These are phyloP conservation scores for Phoma sp. DNA, from an alignment of 2,329 filamentous ascomycete species.

Conservation along the genomic window DNA sequence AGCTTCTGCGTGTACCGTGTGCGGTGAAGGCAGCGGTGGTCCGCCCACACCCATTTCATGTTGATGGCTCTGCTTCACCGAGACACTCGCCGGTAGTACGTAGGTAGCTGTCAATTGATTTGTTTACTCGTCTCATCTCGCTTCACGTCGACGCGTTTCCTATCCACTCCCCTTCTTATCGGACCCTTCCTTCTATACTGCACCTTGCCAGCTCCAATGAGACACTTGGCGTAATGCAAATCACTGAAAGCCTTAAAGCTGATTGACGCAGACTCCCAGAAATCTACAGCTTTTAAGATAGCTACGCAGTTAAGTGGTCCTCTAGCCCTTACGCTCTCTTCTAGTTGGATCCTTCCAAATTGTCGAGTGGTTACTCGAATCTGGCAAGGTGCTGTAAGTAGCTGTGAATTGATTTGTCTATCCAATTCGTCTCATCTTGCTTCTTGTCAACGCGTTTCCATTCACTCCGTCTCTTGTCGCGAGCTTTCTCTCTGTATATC, in stretches of 20 bases:
- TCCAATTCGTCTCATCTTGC: not conserved
- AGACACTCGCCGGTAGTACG: not conserved
- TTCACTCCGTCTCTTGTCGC: not conserved
- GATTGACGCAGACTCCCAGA: too few relatives aligned
- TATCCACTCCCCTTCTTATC: not conserved
- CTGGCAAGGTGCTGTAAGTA: slow-evolving; percentile 16
- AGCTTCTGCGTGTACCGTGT: not conserved
- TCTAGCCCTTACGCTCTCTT: too few relatives aligned
- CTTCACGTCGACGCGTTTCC: not conserved
- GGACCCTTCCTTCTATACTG: too few relatives aligned
- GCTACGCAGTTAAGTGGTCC: too few relatives aligned
- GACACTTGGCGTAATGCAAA: too few relatives aligned
- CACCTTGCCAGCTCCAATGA: too few relatives aligned
- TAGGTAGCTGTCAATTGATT: slow-evolving; percentile 24
- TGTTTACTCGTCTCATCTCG: not conserved
- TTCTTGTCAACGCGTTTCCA: not conserved
- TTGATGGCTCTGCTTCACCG: slow-evolving; percentile 3
- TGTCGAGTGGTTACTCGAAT: too few relatives aligned
- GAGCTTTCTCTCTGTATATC: too few relatives aligned
- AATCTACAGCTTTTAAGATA: too few relatives aligned
- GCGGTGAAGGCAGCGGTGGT: not conserved
- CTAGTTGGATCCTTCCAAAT: too few relatives aligned
- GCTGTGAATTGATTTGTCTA: slow-evolving; percentile 10
- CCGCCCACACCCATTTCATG: not conserved
- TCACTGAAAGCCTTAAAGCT: too few relatives aligned